Evolutionary conservation across 2,329 filamentous ascomycete genomes (phyloP).

Genomic region (Teratosphaeria zuluensis): DNA sequence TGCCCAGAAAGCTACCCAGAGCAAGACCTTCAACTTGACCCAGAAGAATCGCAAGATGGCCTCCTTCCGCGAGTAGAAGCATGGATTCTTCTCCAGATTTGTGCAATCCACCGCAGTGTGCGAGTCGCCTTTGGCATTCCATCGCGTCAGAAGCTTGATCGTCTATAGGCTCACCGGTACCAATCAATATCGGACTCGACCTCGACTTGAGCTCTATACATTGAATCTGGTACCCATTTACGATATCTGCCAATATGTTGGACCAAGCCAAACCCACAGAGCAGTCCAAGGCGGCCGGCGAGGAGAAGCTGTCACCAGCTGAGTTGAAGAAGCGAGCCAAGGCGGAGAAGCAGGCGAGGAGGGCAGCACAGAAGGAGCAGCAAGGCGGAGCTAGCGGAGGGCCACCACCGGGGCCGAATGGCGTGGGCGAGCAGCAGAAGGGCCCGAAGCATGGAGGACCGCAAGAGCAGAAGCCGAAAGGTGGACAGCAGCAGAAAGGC

Average conservation of each 20-base stretch:
- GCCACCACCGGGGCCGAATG: slow-evolving; percentile 10
- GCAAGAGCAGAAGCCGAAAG: slow-evolving; percentile 13
- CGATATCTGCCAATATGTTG: slow-evolving; percentile 5
- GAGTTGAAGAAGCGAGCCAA: slow-evolving; percentile 84
- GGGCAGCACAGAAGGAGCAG: slow-evolving; percentile 43
- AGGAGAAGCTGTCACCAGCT: slow-evolving; percentile 56
- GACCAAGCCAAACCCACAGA: slow-evolving; percentile 8
- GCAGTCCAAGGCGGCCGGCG: slow-evolving; percentile 10
- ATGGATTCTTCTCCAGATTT: not conserved
- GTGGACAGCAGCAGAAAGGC: slow-evolving; percentile 8
- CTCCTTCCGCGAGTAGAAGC: not conserved
- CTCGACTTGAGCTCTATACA: not conserved
- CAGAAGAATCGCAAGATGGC: not conserved
- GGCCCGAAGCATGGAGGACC: slow-evolving; percentile 2
- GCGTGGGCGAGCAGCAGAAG: slow-evolving; percentile 8
- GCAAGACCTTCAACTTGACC: not conserved
- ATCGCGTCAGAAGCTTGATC: not conserved
- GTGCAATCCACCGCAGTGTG: not conserved
- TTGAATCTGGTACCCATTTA: not conserved
- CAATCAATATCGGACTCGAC: not conserved
- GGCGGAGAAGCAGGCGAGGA: slow-evolving; percentile 79
- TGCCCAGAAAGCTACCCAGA: not conserved
- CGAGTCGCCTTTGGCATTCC: not conserved
- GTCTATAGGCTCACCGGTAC: not conserved
- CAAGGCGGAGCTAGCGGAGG: slow-evolving; percentile 9